Conservation (phyloP, 2,329 filamentous ascomycete species). For the Alternaria infectoria region DNA sequence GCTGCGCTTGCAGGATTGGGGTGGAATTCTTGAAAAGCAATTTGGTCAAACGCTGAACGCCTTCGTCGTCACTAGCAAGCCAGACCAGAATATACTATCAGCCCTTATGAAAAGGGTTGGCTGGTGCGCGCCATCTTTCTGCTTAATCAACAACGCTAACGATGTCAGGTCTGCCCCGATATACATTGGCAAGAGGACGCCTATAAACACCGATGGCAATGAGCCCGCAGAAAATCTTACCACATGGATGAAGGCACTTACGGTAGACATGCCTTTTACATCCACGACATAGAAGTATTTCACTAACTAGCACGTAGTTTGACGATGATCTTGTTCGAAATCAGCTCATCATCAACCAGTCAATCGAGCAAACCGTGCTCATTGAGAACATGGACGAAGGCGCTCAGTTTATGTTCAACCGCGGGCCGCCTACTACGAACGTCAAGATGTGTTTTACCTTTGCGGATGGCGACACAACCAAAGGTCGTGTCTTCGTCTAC, state of each 20-base stretch:
- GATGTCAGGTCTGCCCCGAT: conserved; percentile 59
- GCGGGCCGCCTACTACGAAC: conserved; percentile 61
- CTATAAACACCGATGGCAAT: conserved; percentile 65
- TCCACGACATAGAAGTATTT: not conserved
- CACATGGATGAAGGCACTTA: conserved; percentile 80
- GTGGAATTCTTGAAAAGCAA: conserved; percentile 76
- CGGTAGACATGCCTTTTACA: conserved; percentile 47
- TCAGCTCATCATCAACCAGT: conserved; percentile 80
- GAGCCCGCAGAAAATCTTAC: conserved; percentile 77
- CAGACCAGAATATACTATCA: conserved; percentile 74
- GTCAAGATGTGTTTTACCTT: conserved; percentile 75
- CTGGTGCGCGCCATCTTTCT: not conserved
- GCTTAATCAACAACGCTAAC: conserved; percentile 5
- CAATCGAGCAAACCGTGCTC: conserved; percentile 84
- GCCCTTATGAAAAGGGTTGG: conserved; percentile 62
- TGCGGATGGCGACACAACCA: conserved; percentile 66
- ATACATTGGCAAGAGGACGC: conserved; percentile 66
- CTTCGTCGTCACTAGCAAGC: conserved; percentile 81
- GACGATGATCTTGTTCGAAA: conserved; percentile 79
- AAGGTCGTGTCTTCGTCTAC: conserved; percentile 58
- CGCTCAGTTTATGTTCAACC: conserved; percentile 70
- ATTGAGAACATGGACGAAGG: conserved; percentile 73
- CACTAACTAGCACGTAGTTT: conserved; percentile 59
- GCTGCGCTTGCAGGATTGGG: conserved; percentile 82
- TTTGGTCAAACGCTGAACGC: conserved; percentile 73